Percentiles rank a stretch among this genome's conserved stretches.
These are phyloP conservation scores for Gleditsia sinensis DNA, from an alignment of 306 rosid species.

Conservation along the genomic window DNA sequence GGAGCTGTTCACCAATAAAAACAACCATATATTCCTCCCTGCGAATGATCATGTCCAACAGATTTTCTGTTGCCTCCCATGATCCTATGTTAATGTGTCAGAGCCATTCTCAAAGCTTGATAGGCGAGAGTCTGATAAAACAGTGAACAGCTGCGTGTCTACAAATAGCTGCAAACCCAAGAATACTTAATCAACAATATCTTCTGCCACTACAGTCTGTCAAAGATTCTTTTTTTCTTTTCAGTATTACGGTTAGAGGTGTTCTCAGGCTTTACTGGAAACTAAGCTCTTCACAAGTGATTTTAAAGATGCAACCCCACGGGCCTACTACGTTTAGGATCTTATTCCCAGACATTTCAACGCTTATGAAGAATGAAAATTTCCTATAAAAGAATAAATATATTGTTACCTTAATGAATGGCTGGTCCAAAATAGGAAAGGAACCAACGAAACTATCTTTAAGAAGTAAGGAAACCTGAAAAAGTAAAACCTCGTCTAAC, in stretches of 20 bases:
- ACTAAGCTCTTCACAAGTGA: too few species aligned
- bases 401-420: slow-evolving; percentile 78
- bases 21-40: slow-evolving; percentile 18
- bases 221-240: too few species aligned
- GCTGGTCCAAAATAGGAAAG: slow-evolving; percentile 75
- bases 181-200: slow-evolving; percentile 24
- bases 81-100: slow-evolving; percentile 28
- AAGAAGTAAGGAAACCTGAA: slow-evolving; percentile 96
- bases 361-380: background rate
- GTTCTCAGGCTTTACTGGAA: too few species aligned
- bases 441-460: slow-evolving; percentile 94
- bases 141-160: slow-evolving; percentile 89
- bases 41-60: slow-evolving; percentile 17
- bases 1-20: slow-evolving; percentile 1
- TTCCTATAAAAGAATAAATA: background rate
- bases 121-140: slow-evolving; percentile 78
- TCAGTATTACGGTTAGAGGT: too few species aligned
- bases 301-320: too few species aligned
- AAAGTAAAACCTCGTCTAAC: slow-evolving; percentile 25
- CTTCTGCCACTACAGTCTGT: background rate
- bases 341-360: background rate
- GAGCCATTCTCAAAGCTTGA: slow-evolving; percentile 73
- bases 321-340: too few species aligned
- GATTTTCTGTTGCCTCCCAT: slow-evolving; percentile 13
- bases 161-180: slow-evolving; percentile 70